phyloP scores from a whole-genome alignment of 2,329 filamentous ascomycete species.

The Lachnellula suecica region DNA sequence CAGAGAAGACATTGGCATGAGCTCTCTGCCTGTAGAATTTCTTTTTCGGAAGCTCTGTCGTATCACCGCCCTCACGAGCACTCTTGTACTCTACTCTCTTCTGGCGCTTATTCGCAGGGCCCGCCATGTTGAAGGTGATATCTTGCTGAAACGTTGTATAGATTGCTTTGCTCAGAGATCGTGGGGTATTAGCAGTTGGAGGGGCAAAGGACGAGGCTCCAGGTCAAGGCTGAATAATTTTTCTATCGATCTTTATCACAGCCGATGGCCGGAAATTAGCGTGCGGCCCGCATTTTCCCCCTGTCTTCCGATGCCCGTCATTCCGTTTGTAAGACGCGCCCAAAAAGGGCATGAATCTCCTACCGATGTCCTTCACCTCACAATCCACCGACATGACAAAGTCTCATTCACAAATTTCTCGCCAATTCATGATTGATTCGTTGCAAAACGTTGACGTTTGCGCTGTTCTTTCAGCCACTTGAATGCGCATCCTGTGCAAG shows the following conservation, averaged over 20 bases:
- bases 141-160: slow-evolving; percentile 54
- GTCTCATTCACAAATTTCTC: not conserved
- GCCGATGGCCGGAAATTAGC: slow-evolving; percentile 30
- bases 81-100: slow-evolving; percentile 67
- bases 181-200: slow-evolving; percentile 65
- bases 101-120: slow-evolving; percentile 55
- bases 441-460: not conserved
- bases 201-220: slow-evolving; percentile 7
- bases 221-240: slow-evolving; percentile 10
- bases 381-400: slow-evolving; percentile 3
- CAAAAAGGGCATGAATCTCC: not conserved
- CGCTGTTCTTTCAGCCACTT: slow-evolving; percentile 1
- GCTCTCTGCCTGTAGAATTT: slow-evolving; percentile 95
- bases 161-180: too few relatives aligned
- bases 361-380: not conserved
- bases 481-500: not conserved
- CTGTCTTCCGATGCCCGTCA: not conserved
- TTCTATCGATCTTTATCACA: slow-evolving; percentile 45
- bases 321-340: not conserved
- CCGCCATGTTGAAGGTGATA: slow-evolving; percentile 39
- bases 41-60: slow-evolving; percentile 72
- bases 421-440: not conserved
- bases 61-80: slow-evolving; percentile 45
- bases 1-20: slow-evolving; percentile 97
- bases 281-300: not conserved